Evolutionary conservation across 495 filamentous ascomycete genomes (phyloP).

Genomic region (Penicillium maclennaniae): DNA sequence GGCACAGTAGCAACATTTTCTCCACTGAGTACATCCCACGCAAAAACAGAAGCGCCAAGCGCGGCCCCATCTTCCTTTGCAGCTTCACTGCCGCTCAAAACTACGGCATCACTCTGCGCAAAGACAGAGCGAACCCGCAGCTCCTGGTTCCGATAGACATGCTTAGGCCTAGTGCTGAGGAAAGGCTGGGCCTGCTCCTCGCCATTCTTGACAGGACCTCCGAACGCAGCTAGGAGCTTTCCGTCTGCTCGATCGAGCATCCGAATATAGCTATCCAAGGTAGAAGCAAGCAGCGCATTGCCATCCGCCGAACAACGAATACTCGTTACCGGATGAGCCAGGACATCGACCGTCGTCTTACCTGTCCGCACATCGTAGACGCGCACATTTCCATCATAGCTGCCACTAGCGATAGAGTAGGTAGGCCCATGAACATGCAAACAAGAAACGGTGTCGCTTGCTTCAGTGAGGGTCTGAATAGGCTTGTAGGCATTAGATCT

Average conservation of each 20-base stretch:
- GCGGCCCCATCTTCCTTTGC: constrained; percentile 37
- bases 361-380: constrained; percentile 89
- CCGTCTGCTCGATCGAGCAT: constrained; percentile 79
- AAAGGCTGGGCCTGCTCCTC: constrained; percentile 12
- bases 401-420: constrained; percentile 54
- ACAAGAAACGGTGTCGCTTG: constrained; percentile 67
- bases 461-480: constrained; percentile 74
- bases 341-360: constrained; percentile 64
- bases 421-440: constrained; percentile 48
- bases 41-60: constrained; percentile 63
- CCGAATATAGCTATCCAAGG: constrained; percentile 70
- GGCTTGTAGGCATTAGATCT: constrained; percentile 60
- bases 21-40: constrained; percentile 85
- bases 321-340: constrained; percentile 57
- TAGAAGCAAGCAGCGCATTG: constrained; percentile 68
- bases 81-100: constrained; percentile 78
- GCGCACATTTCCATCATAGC: constrained; percentile 82
- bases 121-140: constrained; percentile 68
- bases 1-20: constrained; percentile 57
- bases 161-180: neutral
- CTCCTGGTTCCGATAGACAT: constrained; percentile 59
- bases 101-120: constrained; percentile 69
- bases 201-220: constrained; percentile 32
- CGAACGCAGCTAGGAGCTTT: constrained; percentile 68
- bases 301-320: constrained; percentile 66